These are phyloP conservation scores for Hypoxylon fragiforme DNA, from an alignment of 495 filamentous ascomycete genomes.

Conservation along the genomic window DNA sequence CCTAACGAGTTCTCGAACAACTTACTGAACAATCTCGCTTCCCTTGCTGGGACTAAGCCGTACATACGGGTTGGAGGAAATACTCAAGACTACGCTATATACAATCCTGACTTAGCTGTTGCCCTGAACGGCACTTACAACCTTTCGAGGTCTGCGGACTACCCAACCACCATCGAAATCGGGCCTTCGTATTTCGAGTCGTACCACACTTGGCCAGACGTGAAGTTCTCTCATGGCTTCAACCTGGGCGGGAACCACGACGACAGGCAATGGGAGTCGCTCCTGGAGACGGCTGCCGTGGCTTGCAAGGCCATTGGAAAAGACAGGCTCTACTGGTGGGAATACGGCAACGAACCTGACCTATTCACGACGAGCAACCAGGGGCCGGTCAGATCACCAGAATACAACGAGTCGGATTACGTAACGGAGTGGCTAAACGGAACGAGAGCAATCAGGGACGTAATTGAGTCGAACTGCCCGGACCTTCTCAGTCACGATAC, in stretches of 20 bases:
- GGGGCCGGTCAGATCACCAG: constrained; percentile 54
- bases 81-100: constrained; percentile 66
- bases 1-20: constrained; percentile 64
- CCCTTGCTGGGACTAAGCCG: constrained; percentile 55
- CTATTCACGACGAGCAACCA: constrained; percentile 59
- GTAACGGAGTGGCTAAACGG: constrained; percentile 65
- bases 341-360: constrained; percentile 72
- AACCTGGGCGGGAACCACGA: constrained; percentile 62
- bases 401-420: constrained; percentile 61
- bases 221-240: constrained; percentile 65
- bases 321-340: constrained; percentile 59
- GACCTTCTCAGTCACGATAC: constrained; percentile 45
- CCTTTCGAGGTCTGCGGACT: constrained; percentile 56
- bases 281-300: constrained; percentile 58
- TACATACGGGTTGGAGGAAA: constrained; percentile 65
- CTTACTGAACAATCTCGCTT: constrained; percentile 55
- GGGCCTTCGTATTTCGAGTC: constrained; percentile 69
- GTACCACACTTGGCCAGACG: constrained; percentile 59
- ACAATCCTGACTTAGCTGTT: constrained; percentile 55
- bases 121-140: constrained; percentile 60
- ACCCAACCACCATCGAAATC: constrained; percentile 63
- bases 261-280: constrained; percentile 49
- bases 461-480: constrained; percentile 57
- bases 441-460: constrained; percentile 51
- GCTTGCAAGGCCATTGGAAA: constrained; percentile 61